Base-by-base conservation (phyloP, 2,329 filamentous ascomycete genomes). In the Scytalidium sp. region DNA sequence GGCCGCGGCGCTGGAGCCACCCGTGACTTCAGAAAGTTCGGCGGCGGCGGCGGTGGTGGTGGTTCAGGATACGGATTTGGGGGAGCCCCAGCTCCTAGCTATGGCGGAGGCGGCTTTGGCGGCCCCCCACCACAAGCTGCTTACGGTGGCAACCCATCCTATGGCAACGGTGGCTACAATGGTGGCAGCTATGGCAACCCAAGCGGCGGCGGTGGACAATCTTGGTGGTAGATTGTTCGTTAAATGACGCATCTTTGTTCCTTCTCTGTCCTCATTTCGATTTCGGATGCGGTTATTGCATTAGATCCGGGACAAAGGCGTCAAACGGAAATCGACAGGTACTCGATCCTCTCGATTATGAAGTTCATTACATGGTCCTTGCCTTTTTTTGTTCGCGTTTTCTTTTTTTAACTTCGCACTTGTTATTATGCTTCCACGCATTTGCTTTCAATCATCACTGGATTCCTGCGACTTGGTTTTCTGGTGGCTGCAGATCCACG, bases 21-120 rank as follows among this genome's bases (percentile, higher is more conserved):
- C 71, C 91, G 92, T 67, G 94, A 97, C 70, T 90, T 94, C 78
- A 90, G 94, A 74, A 91, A 91, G 71, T 83, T 81, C 54, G 84
- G 82, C 50, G 85, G 79, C 45, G 75, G 79, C 50, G 75, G 74
- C 53, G 75, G 74, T 51, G 70, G 72, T n/a, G n/a, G n/a, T 52
- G 72, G 70, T 50, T 71, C 73, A 47, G 71, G 70, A 47, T 67
- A 69, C 49, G 67, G 65, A 46, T 60, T 58, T 39, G 55, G 60
- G 29, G 60, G 60, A 13, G 51, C 53, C 27, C 50, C 53, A 20
- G 41, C 52, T 25, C 59, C 61, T 53, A 65, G 52, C n/a, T 64
- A 68, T 56, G 67, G 70, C 51, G 72, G 67, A 54, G 72, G 71
- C 51, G 70, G 46, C 41, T 74, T 67, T 57, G 70, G 69, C 52